Evolutionary conservation across 306 rosid genomes (phyloP).

Genomic region (Lathyrus sativus): DNA sequence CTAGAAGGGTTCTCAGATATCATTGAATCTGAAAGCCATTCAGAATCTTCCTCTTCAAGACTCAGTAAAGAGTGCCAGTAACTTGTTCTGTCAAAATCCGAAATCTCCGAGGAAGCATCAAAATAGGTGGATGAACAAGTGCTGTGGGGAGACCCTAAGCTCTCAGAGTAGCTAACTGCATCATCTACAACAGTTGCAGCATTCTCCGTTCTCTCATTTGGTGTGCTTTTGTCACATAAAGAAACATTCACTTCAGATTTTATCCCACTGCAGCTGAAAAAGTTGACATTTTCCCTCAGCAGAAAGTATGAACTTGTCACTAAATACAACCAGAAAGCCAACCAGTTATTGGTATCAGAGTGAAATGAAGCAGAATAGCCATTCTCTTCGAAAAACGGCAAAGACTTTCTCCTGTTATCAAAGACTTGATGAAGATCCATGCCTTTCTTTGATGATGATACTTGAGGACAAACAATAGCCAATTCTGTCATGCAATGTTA

Average conservation of each 20-base stretch:
- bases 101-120: slow-evolving; percentile 31
- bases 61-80: slow-evolving; percentile 44
- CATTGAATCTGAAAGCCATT: slow-evolving; percentile 45
- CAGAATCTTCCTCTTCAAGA: slow-evolving; percentile 50
- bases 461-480: slow-evolving; percentile 13
- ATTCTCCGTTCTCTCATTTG: slow-evolving; percentile 23
- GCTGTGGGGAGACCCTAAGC: not conserved
- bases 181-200: slow-evolving; percentile 19
- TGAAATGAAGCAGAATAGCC: slow-evolving; percentile 25
- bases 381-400: slow-evolving; percentile 13
- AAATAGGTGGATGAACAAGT: slow-evolving; percentile 26
- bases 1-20: slow-evolving; percentile 30
- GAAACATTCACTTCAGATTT: not conserved
- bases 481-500: slow-evolving; percentile 37
- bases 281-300: slow-evolving; percentile 13
- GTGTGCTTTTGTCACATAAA: slow-evolving; percentile 16
- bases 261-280: not conserved
- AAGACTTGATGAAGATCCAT: slow-evolving; percentile 21
- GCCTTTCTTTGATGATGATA: slow-evolving; percentile 2
- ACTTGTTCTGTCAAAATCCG: slow-evolving; percentile 37
- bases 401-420: not conserved
- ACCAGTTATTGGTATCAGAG: slow-evolving; percentile 15
- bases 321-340: slow-evolving; percentile 41
- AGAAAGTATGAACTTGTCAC: slow-evolving; percentile 35
- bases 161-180: slow-evolving; percentile 17